Evolutionary conservation across 2,329 filamentous ascomycete genomes (phyloP).

Genomic region (Emmonsiellopsis sp.): DNA sequence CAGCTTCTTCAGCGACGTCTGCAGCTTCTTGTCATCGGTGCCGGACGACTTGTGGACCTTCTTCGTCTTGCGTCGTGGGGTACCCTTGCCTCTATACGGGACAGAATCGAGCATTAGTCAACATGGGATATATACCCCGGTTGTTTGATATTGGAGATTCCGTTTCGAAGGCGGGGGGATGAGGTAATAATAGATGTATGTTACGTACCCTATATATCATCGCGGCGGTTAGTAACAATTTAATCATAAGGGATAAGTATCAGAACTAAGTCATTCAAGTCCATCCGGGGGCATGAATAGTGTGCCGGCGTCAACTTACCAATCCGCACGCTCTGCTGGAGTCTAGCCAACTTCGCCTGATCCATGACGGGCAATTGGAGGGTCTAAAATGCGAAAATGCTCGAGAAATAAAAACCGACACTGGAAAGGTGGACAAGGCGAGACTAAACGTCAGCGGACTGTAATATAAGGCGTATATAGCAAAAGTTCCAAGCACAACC

Average conservation of each 20-base stretch:
- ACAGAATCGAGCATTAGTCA: neutral
- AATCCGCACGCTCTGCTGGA: constrained; percentile 59
- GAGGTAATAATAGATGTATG: neutral
- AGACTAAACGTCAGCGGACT: neutral
- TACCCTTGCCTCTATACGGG: constrained; percentile 76
- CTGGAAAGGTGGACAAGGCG: neutral
- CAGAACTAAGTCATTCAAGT: neutral
- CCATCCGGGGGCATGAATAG: neutral
- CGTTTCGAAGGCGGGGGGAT: neutral
- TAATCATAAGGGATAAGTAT: neutral
- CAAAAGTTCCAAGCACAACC: neutral
- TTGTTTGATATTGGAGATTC: neutral
- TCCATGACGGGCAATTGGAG: constrained; percentile 42
- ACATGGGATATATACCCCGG: neutral
- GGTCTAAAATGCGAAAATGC: no score
- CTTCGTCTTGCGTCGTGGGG: constrained; percentile 96
- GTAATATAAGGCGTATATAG: neutral
- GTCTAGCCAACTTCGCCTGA: constrained; percentile 56
- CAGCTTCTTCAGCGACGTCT: constrained; percentile 95
- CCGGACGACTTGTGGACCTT: constrained; percentile 87
- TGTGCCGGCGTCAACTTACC: constrained; percentile 42
- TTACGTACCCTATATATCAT: constrained; percentile 20
- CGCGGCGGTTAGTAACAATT: constrained; percentile 12
- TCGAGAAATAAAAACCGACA: neutral
- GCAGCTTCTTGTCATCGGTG: constrained; percentile 99